Conservation (phyloP, 129 eudicot genomes). For the Artemisia tridentata region DNA sequence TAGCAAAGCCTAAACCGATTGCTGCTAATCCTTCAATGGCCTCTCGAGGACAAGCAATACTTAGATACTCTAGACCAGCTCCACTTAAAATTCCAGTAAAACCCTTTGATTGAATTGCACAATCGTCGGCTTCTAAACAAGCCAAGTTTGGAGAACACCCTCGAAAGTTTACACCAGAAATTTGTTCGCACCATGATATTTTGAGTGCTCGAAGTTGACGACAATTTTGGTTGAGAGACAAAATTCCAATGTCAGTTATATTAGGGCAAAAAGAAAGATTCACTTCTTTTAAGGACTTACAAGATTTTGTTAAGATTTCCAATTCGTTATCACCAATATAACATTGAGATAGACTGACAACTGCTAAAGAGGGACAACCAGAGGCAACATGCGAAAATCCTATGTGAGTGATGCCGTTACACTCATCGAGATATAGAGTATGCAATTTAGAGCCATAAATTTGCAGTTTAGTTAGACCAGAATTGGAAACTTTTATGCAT, state of each 20-base stretch:
- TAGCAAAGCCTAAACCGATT: no score
- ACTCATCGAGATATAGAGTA: constrained; percentile 48
- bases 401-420: constrained; percentile 1
- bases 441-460: constrained; percentile 39
- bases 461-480: constrained; percentile 34
- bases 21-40: no score
- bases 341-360: no score
- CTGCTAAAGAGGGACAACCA: no score
- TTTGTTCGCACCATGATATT: not conserved
- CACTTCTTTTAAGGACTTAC: constrained; percentile 41
- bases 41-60: no score
- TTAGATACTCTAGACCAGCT: no score
- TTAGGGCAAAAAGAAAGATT: constrained; percentile 46
- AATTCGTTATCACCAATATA: constrained; percentile 44
- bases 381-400: no score
- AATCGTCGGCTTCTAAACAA: no score
- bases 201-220: not conserved
- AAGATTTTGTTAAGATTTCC: constrained; percentile 44
- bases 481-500: constrained; percentile 11
- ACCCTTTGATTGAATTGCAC: no score
- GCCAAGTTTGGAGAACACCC: no score
- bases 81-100: no score
- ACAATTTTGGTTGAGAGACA: not conserved
- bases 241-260: constrained; percentile 36
- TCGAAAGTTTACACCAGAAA: no score